Conservation (phyloP, 2,329 filamentous ascomycete genomes). For the Neofusicoccum cordaticola region DNA sequence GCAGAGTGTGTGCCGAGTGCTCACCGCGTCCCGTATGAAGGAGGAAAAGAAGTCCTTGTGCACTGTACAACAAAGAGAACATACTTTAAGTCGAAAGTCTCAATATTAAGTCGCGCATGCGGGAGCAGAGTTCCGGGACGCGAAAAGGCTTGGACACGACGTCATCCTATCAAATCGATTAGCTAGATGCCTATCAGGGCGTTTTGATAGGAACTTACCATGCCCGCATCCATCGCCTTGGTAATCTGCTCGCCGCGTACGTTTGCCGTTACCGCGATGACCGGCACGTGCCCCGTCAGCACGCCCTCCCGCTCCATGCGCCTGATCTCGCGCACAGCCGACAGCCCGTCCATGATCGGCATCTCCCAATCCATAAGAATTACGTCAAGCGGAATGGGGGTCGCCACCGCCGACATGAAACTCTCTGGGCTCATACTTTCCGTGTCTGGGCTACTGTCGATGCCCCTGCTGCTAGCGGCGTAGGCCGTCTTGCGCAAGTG, state of each 20-base stretch:
- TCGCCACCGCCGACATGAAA: too few species aligned
- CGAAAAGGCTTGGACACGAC: constrained; percentile 75
- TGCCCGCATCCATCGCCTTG: constrained; percentile 32
- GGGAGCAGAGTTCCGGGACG: constrained; percentile 24
- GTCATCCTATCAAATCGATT: constrained; percentile 50
- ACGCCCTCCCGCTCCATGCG: constrained; percentile 29
- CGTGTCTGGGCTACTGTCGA: too few species aligned
- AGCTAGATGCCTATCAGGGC: too few species aligned
- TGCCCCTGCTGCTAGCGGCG: not conserved
- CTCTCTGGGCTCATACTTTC: too few species aligned
- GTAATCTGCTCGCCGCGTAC: constrained; percentile 36
- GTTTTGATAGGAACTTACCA: constrained; percentile 20
- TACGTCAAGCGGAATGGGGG: constrained; percentile 24
- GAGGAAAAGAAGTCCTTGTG: not conserved
- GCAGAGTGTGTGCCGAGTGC: too few species aligned
- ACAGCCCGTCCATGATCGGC: constrained; percentile 39
- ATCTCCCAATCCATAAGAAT: constrained; percentile 40
- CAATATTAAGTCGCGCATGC: not conserved
- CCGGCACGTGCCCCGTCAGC: constrained; percentile 26
- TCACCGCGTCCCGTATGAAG: not conserved
- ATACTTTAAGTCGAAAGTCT: not conserved
- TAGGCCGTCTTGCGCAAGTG: constrained; percentile 25
- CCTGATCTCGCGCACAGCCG: constrained; percentile 32
- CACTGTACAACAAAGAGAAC: not conserved
- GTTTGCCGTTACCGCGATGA: constrained; percentile 40